A percentile compares a stretch with the other conserved stretches of the same genome.
phyloP scores from a whole-genome alignment of 345 rosid species.

The Gossypium turneri region DNA sequence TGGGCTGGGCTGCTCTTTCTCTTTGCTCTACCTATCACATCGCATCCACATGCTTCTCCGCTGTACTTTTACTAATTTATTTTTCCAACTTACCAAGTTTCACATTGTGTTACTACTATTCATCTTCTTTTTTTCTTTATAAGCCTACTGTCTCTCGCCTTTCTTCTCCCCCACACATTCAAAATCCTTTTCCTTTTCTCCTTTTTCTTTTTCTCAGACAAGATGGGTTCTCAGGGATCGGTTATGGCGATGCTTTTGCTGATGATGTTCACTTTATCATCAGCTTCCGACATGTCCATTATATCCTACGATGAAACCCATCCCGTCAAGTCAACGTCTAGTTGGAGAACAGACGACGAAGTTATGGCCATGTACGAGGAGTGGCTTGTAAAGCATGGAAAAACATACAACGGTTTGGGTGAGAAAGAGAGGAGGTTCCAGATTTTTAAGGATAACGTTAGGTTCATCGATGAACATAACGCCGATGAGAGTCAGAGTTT shows the following conservation, averaged over 20 bases:
- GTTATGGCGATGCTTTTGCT: slow-evolving; percentile 32
- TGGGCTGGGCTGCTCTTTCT: not conserved
- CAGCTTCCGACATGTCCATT: slow-evolving; percentile 75
- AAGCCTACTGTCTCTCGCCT: not conserved
- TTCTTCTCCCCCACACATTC: not conserved
- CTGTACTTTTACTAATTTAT: not conserved
- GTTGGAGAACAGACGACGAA: slow-evolving; percentile 59
- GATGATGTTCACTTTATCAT: slow-evolving; percentile 39
- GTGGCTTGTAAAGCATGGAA: slow-evolving; percentile 72
- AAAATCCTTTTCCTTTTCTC: not conserved
- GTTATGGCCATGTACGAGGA: slow-evolving; percentile 58
- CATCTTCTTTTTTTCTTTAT: not conserved
- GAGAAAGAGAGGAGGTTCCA: slow-evolving; percentile 68
- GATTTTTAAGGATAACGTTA: slow-evolving; percentile 79
- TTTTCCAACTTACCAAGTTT: no score
- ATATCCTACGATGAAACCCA: slow-evolving; percentile 57
- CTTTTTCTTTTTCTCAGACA: not conserved
- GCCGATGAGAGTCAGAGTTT: slow-evolving; percentile 47
- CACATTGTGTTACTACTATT: no score
- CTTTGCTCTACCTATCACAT: slow-evolving; percentile 10
- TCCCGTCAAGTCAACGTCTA: slow-evolving; percentile 19
- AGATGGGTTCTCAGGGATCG: slow-evolving; percentile 41
- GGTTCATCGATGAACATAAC: slow-evolving; percentile 78
- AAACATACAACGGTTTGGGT: slow-evolving; percentile 51
- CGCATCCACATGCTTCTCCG: slow-evolving; percentile 12